phyloP scores from a whole-genome alignment of 163 green algal species.

The Volvox carteri region DNA sequence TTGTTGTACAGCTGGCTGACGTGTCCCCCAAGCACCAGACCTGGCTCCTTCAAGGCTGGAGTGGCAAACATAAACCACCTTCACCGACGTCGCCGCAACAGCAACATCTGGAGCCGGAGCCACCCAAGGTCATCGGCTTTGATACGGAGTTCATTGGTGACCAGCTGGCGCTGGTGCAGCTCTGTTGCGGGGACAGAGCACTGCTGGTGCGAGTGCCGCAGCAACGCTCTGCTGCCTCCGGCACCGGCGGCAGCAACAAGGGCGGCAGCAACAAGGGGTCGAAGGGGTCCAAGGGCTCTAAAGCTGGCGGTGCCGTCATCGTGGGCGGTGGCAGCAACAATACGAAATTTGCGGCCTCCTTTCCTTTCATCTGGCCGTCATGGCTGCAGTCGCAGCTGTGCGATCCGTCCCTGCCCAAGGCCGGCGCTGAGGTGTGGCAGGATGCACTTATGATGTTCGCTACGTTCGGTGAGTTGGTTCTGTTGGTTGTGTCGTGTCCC shows the following conservation, averaged over 20 bases:
- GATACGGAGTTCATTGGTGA: slow-evolving; percentile 50
- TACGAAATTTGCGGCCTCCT: too few species aligned
- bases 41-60: slow-evolving; percentile 11
- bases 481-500: too few species aligned
- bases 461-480: slow-evolving; percentile 18
- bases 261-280: slow-evolving; percentile 18
- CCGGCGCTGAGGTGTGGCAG: slow-evolving; percentile 51
- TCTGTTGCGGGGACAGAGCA: slow-evolving; percentile 10
- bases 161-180: slow-evolving; percentile 45
- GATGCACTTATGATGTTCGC: slow-evolving; percentile 49
- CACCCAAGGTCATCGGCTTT: slow-evolving; percentile 15
- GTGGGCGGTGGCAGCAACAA: neutral
- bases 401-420: neutral
- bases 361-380: neutral
- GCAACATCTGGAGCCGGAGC: neutral
- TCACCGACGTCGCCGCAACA: neutral
- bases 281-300: too few species aligned
- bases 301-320: neutral
- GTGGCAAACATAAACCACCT: neutral
- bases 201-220: slow-evolving; percentile 49
- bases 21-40: neutral
- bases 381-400: neutral
- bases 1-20: neutral
- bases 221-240: neutral
- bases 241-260: neutral